phyloP scores from a whole-genome alignment of 2,329 filamentous ascomycete genomes.

The Trematosphaeria pertusa region DNA sequence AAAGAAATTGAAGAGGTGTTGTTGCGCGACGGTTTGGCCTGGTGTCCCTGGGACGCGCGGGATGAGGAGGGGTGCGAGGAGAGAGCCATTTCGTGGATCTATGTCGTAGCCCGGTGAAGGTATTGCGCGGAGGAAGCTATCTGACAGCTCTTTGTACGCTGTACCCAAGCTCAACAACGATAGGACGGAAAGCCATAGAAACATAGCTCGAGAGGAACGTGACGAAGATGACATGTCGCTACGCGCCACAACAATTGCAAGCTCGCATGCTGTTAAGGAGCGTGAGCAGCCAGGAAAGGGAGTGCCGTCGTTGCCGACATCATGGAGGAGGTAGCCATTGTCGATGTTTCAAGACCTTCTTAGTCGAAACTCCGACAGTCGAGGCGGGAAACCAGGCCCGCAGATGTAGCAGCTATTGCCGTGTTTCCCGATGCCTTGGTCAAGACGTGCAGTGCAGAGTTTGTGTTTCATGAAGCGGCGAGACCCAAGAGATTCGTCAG shows the following conservation, averaged over 20 bases:
- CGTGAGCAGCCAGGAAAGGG: conserved; percentile 2
- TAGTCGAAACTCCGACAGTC: conserved; percentile 27
- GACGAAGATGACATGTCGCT: conserved; percentile 25
- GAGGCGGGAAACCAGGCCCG: conserved; percentile 16
- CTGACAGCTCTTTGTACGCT: conserved; percentile 71
- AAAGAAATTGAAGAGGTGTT: conserved; percentile 88
- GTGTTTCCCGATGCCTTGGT: conserved; percentile 27
- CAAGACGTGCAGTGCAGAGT: no score
- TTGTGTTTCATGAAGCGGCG: no score
- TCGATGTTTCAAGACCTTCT: conserved; percentile 13
- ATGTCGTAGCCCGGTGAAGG: conserved; percentile 77
- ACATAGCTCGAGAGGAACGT: conserved; percentile 16
- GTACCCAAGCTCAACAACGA: conserved; percentile 24
- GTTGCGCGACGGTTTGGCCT: conserved; percentile 74
- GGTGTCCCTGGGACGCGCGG: conserved; percentile 88
- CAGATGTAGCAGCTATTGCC: conserved; percentile 17
- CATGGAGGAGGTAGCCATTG: neutral
- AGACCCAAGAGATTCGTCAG: no score
- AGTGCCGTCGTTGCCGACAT: neutral
- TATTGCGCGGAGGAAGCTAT: conserved; percentile 74
- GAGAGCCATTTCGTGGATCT: conserved; percentile 74
- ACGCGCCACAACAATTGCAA: neutral
- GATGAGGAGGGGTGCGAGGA: conserved; percentile 86
- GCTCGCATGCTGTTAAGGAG: conserved; percentile 11
- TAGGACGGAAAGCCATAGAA: conserved; percentile 20